A percentile compares a stretch with the other conserved stretches of the same genome.
phyloP scores from a whole-genome alignment of 176 grass and related monocot species.

The Cymbopogon citratus region DNA sequence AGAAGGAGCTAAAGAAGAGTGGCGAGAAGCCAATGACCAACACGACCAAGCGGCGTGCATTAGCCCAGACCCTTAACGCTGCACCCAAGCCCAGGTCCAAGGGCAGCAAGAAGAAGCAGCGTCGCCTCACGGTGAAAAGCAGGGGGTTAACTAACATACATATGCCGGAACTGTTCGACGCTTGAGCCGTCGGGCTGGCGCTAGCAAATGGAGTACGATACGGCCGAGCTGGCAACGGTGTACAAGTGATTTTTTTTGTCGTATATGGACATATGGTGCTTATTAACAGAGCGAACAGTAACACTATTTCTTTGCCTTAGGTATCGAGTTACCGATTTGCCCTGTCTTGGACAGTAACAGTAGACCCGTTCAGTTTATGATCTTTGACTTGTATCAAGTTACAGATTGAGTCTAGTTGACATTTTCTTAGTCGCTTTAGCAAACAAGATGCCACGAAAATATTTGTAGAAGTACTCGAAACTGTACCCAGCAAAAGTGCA shows the following conservation, averaged over 20 bases:
- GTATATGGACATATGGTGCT: background rate
- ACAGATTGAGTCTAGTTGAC: no score
- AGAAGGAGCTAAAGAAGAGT: slow-evolving; percentile 74
- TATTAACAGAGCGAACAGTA: background rate
- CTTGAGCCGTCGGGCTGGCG: background rate
- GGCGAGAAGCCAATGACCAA: slow-evolving; percentile 65
- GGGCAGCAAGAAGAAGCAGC: slow-evolving; percentile 51
- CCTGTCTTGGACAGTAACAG: background rate
- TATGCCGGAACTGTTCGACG: slow-evolving; percentile 66
- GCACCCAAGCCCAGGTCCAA: slow-evolving; percentile 38
- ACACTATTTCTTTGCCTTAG: background rate
- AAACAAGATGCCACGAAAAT: background rate
- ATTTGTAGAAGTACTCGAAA: background rate
- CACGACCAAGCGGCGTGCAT: slow-evolving; percentile 40
- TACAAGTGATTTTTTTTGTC: background rate
- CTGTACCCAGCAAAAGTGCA: background rate
- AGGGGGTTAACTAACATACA: slow-evolving; percentile 60
- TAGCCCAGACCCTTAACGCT: slow-evolving; percentile 29
- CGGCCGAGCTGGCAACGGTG: background rate
- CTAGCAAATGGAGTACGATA: background rate
- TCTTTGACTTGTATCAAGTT: no score
- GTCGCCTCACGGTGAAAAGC: slow-evolving; percentile 39
- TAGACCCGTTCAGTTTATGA: no score
- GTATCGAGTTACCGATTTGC: background rate
- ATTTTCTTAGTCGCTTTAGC: background rate